phyloP scores from a whole-genome alignment of 176 grass and related monocot genomes.

The Triticum aestivum region DNA sequence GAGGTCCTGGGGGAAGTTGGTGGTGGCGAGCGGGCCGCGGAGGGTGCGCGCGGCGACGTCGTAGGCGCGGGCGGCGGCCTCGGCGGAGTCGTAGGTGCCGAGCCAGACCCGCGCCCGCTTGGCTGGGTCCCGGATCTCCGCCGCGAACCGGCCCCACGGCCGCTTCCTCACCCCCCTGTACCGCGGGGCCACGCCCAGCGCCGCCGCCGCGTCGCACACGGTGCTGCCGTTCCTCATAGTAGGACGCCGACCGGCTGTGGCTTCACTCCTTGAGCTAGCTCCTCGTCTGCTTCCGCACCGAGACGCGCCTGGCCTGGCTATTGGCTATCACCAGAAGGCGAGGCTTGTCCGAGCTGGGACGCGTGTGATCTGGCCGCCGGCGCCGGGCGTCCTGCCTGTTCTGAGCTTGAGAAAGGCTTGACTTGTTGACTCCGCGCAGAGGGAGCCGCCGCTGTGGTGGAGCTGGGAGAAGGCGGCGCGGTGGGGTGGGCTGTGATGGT shows the following conservation, averaged over 20 bases:
- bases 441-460: not conserved
- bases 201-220: slow-evolving; percentile 23
- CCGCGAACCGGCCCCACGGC: slow-evolving; percentile 83
- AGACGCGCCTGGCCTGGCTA: not conserved
- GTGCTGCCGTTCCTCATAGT: not conserved
- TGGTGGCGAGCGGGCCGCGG: slow-evolving; percentile 46
- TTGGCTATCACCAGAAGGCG: not conserved
- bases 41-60: slow-evolving; percentile 51
- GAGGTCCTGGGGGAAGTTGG: slow-evolving; percentile 34
- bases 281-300: no score
- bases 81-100: slow-evolving; percentile 66
- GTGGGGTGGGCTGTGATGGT: not conserved
- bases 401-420: not conserved
- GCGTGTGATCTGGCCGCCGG: no score
- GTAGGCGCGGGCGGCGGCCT: slow-evolving; percentile 69
- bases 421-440: fast-evolving
- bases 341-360: no score
- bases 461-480: not conserved
- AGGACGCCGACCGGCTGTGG: no score
- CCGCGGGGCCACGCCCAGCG: not conserved
- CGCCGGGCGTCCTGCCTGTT: not conserved
- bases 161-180: slow-evolving; percentile 45
- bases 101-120: slow-evolving; percentile 62
- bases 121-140: slow-evolving; percentile 90
- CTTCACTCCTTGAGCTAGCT: not conserved